Conservation (phyloP, 2,329 filamentous ascomycete species). For the Botrytis tulipae region DNA sequence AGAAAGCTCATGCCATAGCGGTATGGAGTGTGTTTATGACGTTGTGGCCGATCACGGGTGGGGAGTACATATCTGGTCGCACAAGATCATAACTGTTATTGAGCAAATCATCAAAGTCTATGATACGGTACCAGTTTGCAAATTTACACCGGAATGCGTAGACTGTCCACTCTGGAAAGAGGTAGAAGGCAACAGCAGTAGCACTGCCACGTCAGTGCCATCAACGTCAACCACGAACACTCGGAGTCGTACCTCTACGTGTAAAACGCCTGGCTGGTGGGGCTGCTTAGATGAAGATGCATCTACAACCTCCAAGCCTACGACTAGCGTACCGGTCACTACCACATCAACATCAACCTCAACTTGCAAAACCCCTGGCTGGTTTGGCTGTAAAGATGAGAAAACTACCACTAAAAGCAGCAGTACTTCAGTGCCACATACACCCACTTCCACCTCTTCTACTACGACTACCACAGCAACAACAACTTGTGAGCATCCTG, state of each 20-base stretch:
- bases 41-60: conserved; percentile 89
- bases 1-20: conserved; percentile 89
- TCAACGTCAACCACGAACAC: conserved; percentile 51
- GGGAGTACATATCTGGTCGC: conserved; percentile 86
- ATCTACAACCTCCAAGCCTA: conserved; percentile 32
- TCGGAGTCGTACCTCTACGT: conserved; percentile 75
- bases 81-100: conserved; percentile 87
- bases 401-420: conserved; percentile 43
- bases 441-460: conserved; percentile 12
- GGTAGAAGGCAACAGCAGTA: conserved; percentile 67
- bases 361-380: conserved; percentile 46
- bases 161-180: conserved; percentile 96
- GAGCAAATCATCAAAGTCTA: conserved; percentile 83
- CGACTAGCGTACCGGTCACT: conserved; percentile 27
- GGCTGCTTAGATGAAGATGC: conserved; percentile 46
- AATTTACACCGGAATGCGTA: conserved; percentile 72
- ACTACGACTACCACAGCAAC: conserved; percentile 28
- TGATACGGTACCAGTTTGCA: conserved; percentile 74
- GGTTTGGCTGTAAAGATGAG: conserved; percentile 51
- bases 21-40: conserved; percentile 85
- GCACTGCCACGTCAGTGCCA: conserved; percentile 61
- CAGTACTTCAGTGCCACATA: conserved; percentile 30
- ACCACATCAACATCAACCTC: conserved; percentile 34
- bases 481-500: conserved; percentile 42
- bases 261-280: conserved; percentile 88